Conservation (phyloP, 768 basidiomycete species). For the Mrakia frigida region DNA sequence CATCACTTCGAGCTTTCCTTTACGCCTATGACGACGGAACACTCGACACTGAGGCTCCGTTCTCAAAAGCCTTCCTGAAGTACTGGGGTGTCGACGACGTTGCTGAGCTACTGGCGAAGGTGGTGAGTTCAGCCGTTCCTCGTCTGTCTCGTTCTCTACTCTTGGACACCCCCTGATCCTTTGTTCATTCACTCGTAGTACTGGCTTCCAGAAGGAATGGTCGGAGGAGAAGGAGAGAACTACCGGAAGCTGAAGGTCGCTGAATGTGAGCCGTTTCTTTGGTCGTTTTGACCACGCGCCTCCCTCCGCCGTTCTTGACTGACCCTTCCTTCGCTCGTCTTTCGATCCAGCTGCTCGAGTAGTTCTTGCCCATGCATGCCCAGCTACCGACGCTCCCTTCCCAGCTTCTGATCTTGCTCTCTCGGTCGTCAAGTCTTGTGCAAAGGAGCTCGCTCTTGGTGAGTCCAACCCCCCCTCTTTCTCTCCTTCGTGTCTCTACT, state of each 20-base stretch:
- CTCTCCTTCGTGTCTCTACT: neutral
- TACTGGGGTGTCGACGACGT: slow-evolving; percentile 20
- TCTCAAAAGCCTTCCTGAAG: neutral
- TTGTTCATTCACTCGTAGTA: neutral
- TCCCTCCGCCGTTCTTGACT: neutral
- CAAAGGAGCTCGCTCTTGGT: slow-evolving; percentile 10
- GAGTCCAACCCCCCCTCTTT: neutral
- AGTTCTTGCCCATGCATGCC: slow-evolving; percentile 24
- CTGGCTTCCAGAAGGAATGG: neutral
- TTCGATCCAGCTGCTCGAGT: slow-evolving; percentile 15
- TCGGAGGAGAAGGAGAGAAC: slow-evolving; percentile 5
- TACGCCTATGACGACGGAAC: slow-evolving; percentile 25
- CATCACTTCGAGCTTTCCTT: slow-evolving; percentile 17
- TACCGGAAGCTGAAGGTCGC: slow-evolving; percentile 21
- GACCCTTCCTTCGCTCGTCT: too few species aligned
- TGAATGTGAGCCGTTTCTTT: neutral
- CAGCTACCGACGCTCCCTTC: neutral
- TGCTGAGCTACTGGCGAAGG: slow-evolving; percentile 15
- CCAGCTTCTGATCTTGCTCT: neutral
- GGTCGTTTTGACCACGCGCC: neutral
- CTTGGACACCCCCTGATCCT: neutral
- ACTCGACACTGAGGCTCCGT: neutral
- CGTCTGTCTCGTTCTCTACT: neutral
- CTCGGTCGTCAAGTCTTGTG: slow-evolving; percentile 9
- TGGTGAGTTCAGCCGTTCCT: neutral